phyloP scores from a whole-genome alignment of 495 filamentous ascomycete species.

The Hyaloscypha variabilis region DNA sequence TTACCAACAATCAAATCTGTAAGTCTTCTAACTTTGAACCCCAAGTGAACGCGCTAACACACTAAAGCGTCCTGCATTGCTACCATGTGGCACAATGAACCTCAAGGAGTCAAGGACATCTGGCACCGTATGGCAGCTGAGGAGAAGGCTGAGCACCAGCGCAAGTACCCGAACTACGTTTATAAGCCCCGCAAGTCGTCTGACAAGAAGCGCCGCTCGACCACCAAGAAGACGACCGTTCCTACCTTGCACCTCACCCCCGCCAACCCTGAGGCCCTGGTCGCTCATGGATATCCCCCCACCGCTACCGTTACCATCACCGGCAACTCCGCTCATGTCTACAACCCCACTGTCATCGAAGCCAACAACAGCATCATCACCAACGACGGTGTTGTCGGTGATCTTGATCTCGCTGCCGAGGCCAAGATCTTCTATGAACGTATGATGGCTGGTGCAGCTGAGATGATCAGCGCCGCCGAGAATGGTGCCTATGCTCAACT shows the following conservation, averaged over 20 bases:
- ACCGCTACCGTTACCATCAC: too few species aligned
- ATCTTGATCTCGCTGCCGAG: too few species aligned
- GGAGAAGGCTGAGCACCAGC: constrained; percentile 42
- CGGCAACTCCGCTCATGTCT: too few species aligned
- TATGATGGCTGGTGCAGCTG: too few species aligned
- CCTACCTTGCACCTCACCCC: background rate
- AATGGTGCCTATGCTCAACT: too few species aligned
- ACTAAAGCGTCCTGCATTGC: constrained; percentile 46
- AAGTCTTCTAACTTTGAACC: constrained; percentile 27
- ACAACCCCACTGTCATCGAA: too few species aligned
- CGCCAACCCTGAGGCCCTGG: too few species aligned
- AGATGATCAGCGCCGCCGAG: too few species aligned
- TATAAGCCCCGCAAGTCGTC: constrained; percentile 51
- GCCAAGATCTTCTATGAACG: too few species aligned
- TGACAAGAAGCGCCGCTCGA: constrained; percentile 39
- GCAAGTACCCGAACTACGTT: constrained; percentile 50
- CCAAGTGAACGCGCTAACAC: constrained; percentile 27
- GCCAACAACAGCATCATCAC: too few species aligned
- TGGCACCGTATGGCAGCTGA: constrained; percentile 42
- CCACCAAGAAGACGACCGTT: background rate
- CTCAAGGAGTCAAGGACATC: constrained; percentile 33
- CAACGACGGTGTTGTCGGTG: too few species aligned
- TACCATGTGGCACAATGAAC: constrained; percentile 45
- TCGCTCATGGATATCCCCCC: too few species aligned
- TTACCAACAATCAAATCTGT: constrained; percentile 52